These are phyloP conservation scores for Phytophthora agathidicida DNA, from an alignment of 352 stramenopile genomes.

Conservation along the genomic window DNA sequence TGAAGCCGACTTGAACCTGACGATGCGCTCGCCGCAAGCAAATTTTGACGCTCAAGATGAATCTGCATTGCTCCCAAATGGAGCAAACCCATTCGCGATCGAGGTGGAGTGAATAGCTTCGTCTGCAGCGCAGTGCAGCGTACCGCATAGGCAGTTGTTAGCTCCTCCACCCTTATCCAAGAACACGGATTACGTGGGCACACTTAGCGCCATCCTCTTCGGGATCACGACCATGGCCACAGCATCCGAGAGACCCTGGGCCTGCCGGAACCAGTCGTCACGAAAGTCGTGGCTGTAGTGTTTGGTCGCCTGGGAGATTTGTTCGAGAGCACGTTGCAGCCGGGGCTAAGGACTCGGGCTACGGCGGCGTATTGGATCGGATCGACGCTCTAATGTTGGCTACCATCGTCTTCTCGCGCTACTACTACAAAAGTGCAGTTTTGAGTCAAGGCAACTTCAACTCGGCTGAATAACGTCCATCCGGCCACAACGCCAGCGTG, in stretches of 20 bases:
- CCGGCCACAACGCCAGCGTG: neutral
- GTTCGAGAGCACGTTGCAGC: constrained; percentile 95
- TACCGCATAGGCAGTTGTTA: constrained; percentile 48
- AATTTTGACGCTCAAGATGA: neutral
- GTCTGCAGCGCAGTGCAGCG: constrained; percentile 55
- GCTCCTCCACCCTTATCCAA: constrained; percentile 41
- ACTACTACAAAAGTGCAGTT: constrained; percentile 27
- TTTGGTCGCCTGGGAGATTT: constrained; percentile 93
- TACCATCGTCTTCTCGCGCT: constrained; percentile 53
- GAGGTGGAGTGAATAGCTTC: neutral
- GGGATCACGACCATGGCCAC: constrained; percentile 82
- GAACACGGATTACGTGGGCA: constrained; percentile 59
- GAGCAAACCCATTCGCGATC: no score
- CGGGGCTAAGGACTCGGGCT: constrained; percentile 93
- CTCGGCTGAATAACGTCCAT: no score
- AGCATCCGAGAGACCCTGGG: constrained; percentile 46
- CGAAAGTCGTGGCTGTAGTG: constrained; percentile 83
- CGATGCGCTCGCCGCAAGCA: no score
- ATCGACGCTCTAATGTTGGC: constrained; percentile 94
- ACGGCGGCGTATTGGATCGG: constrained; percentile 94
- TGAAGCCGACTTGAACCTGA: no score
- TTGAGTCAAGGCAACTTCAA: neutral
- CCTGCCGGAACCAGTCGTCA: constrained; percentile 66
- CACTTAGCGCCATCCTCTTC: constrained; percentile 77
- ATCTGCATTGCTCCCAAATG: no score